Base-by-base conservation (phyloP, 257 asterid species). In the Solanum pinnatisectum region DNA sequence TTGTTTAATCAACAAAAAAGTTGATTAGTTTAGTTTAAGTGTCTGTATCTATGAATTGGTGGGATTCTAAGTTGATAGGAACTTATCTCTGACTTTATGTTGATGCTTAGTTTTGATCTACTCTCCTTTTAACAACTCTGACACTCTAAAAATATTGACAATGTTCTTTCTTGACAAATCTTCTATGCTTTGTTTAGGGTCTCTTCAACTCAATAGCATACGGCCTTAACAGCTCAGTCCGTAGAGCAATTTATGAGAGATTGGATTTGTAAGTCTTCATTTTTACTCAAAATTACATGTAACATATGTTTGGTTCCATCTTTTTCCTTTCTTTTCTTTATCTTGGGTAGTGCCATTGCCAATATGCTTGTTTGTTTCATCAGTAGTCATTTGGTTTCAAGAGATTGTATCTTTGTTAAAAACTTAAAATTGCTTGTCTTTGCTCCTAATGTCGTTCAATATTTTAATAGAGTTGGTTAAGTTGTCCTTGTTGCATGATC, bases 151-250 rank as follows among this genome's bases (percentile, higher is more conserved):
- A 16, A 18, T 81, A 44, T 46, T 46, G 67, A 79, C 39, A 15
- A 25, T 79, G 39, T 30, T 46, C 85, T 81, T 44, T 27, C 67
- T 49, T 40, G 79, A 27, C 77, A 36, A 71, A 44, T 70, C 74
- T 35, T 82, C 35, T 23, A 46, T 86, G 35, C 27, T 87, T 82
- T 90, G 88, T 89, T 56, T 84, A 97, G 99, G 99, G 99, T 87
- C 96, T 96, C 86, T 96, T 96, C 93, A 97, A 95, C 93, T 97
- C 99, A 60, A 94, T 97, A 79, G 98, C 99, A 16, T 96, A 96
- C 25, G 99, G 99, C 86, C 97, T 96, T 87, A 96, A 96, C 95
- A 91, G 98, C 78, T 94, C 99, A 73, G 99, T 97, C 87, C 92
- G 99, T 84, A 93, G 98, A 88, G 98, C 98, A 90, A 90, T 97